phyloP scores from a whole-genome alignment of 208 protist species.

The Acanthamoeba healyi region DNA sequence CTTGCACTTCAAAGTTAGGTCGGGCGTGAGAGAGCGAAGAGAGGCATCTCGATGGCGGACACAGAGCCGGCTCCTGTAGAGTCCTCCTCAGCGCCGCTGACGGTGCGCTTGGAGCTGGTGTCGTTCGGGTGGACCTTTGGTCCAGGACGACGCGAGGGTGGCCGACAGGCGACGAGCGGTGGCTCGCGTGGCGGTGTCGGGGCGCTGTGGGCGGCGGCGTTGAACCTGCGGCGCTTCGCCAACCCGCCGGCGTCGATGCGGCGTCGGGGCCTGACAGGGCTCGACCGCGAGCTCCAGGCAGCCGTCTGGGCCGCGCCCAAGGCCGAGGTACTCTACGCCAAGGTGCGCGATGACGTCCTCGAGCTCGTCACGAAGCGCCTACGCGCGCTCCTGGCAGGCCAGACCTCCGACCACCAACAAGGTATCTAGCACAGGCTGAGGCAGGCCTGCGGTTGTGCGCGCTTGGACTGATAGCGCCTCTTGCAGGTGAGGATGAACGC shows the following conservation, averaged over 20 bases:
- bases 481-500: no score
- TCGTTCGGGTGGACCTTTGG: neutral
- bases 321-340: neutral
- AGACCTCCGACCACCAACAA: no score
- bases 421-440: no score
- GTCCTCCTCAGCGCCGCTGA: no score
- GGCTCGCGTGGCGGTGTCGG: no score
- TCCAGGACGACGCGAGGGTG: neutral
- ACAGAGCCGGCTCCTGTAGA: no score
- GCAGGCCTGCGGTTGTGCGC: no score
- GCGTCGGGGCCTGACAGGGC: neutral
- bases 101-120: neutral
- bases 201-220: neutral
- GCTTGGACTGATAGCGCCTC: no score
- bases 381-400: neutral
- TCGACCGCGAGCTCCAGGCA: neutral
- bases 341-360: neutral
- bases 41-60: no score
- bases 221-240: neutral
- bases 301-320: neutral
- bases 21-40: no score
- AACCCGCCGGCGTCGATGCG: neutral
- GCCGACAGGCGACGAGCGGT: neutral
- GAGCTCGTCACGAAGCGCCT: neutral
- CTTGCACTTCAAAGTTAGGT: no score